phyloP scores from a whole-genome alignment of 2,329 filamentous ascomycete species.

The Colletotrichum sp. region DNA sequence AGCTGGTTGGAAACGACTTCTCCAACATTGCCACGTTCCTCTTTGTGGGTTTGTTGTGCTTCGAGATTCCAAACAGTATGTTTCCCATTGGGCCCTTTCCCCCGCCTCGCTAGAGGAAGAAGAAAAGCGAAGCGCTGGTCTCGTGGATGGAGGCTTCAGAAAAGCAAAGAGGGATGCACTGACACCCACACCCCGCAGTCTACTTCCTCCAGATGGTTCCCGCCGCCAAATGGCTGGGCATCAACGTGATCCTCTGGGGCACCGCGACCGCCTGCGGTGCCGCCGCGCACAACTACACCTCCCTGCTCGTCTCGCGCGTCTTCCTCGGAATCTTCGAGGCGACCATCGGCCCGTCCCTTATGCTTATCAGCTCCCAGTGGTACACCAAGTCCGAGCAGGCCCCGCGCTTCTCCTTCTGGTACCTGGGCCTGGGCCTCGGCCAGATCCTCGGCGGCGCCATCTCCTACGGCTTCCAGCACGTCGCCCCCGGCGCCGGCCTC shows the following conservation, averaged over 20 bases:
- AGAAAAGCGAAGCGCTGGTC: not conserved
- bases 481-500: constrained; percentile 40
- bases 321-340: constrained; percentile 67
- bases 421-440: constrained; percentile 62
- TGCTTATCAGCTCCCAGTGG: constrained; percentile 66
- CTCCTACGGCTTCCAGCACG: constrained; percentile 59
- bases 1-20: constrained; percentile 64
- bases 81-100: constrained; percentile 17
- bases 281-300: constrained; percentile 56
- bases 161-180: not conserved
- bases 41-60: constrained; percentile 64
- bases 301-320: constrained; percentile 58
- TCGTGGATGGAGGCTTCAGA: not conserved
- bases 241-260: constrained; percentile 65
- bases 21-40: constrained; percentile 66
- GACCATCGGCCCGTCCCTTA: constrained; percentile 62
- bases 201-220: constrained; percentile 66
- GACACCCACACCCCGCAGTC: constrained; percentile 34
- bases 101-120: not conserved
- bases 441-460: constrained; percentile 53
- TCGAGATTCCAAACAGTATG: constrained; percentile 63
- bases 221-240: constrained; percentile 63
- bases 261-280: constrained; percentile 58
- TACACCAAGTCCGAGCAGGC: constrained; percentile 63
- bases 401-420: constrained; percentile 66